Base-by-base conservation (phyloP, 2,329 filamentous ascomycete species). In the Sporothrix humicola region DNA sequence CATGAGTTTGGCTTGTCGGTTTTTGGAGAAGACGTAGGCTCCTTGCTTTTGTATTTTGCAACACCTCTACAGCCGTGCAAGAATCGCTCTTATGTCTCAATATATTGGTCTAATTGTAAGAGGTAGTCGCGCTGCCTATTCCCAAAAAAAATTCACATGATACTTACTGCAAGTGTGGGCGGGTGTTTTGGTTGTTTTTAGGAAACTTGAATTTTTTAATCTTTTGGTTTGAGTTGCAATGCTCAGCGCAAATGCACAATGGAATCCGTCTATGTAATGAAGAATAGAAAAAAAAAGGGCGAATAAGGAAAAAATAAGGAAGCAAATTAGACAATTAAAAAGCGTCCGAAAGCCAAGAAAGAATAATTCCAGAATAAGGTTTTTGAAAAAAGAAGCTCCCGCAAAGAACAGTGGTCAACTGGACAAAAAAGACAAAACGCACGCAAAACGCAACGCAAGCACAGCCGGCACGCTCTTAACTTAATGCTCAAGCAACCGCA, bases 401-500 rank as follows among this genome's bases (percentile, higher is more conserved):
- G 48, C 10, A 31, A 63, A 20, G 10, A 71, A 37, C 10, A 54
- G 20, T 26, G 37, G 37, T 48, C 42, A 65, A 65, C 52, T 17
- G 20, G 54, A 72, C 10, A 46, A 12, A 61, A 61, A 26, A 37
- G 31, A 37, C 31, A 37, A 37, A 37, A 6, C 4, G 31, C 31
- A 37, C 31, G 31, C 31, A 37, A 37, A 37, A 37, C 31, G 31
- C 23, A 46, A 42, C 26, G 23, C 52, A 26, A 70, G 15, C 15
- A n/a, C 50, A 17, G 3, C 37, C 52, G 26, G 9, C 17, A 65
- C 50, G 13, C 54, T 26, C 26, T 44, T 6, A 37, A 37, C 10
- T 58, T 89, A 91, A 82, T 91, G 89, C 85, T 91, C 89, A 77
- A 91, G 84, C 78, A 91, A 83, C 80, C 89, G 88, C 89, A 99